Evolutionary conservation across 257 asterid genomes (phyloP).

Genomic region (Solanum sitiens): DNA sequence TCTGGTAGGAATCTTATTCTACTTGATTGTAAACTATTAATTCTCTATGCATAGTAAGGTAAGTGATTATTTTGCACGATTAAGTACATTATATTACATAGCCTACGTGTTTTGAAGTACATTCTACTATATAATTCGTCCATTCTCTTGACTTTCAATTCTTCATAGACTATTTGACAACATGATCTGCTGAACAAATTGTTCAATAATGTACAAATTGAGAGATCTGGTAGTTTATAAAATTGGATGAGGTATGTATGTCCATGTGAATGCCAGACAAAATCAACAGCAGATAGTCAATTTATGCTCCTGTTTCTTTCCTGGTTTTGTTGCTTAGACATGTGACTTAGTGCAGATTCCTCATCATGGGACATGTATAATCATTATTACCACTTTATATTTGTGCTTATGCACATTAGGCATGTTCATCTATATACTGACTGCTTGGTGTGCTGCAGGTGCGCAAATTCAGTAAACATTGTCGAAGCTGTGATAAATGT

Average conservation of each 20-base stretch:
- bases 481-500: constrained; percentile 99
- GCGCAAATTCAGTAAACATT: constrained; percentile 92
- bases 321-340: neutral
- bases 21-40: neutral
- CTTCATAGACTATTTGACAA: neutral
- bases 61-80: neutral
- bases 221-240: neutral
- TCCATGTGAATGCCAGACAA: neutral
- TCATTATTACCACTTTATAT: neutral
- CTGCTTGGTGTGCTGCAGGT: constrained; percentile 37
- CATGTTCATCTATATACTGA: neutral
- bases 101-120: neutral
- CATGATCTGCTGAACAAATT: neutral
- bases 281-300: neutral
- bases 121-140: neutral
- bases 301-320: neutral
- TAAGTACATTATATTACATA: neutral
- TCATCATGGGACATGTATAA: neutral
- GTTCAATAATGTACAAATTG: neutral
- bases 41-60: neutral
- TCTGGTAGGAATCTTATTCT: neutral
- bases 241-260: neutral
- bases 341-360: neutral
- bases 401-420: neutral
- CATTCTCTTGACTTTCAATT: neutral